Base-by-base conservation (phyloP, 1,284 basidiomycete genomes). In the Apiotrichum porosum region DNA sequence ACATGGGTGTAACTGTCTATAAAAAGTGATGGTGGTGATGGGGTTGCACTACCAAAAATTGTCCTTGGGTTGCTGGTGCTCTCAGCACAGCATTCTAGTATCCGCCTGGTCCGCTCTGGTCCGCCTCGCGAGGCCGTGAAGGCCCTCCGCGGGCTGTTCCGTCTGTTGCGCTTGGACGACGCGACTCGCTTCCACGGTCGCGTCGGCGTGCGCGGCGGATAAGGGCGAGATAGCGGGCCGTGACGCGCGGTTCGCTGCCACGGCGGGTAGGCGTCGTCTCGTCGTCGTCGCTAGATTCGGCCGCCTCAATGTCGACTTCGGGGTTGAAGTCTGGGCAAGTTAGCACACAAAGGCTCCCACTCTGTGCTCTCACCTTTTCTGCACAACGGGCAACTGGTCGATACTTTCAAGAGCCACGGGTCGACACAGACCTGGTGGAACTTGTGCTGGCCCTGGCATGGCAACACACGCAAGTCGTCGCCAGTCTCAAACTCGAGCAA, bases 401-500 rank as follows among this genome's bases (percentile, higher is more conserved):
- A 90, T n/a, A 93, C 79, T 59, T 90, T 83, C 33, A 94, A 77
- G 37, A 95, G 75, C 72, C 68, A 77, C 52, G 66, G 75, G 68
- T 75, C 71, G 18, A 74, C 70, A 42, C 69, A 71, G 9, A 53
- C 58, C 62, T 85, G 82, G 65, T 95, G 91, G 76, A 93, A 95
- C 45, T 81, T 79, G 67, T 95, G 91, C 56, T 85, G 82, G 37
- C 85, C 86, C 65, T 89, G 86, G 69, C 91, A 95, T 1, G 91
- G 91, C 47, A 95, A 74, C 30, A 93, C 80, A 26, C 91, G 82
- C 15, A 94, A 72, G 67, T 93, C 87, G 64, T 95, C 91, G 6
- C 89, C 91, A 54, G 88, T 85, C 69, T 92, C 86, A 63, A 95
- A 95, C 61, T 93, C 90, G 33, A 88, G 78, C 52, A 94, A 85